These are phyloP conservation scores for Diospyros lotus DNA, from an alignment of 148 eudicot genomes.

Conservation along the genomic window DNA sequence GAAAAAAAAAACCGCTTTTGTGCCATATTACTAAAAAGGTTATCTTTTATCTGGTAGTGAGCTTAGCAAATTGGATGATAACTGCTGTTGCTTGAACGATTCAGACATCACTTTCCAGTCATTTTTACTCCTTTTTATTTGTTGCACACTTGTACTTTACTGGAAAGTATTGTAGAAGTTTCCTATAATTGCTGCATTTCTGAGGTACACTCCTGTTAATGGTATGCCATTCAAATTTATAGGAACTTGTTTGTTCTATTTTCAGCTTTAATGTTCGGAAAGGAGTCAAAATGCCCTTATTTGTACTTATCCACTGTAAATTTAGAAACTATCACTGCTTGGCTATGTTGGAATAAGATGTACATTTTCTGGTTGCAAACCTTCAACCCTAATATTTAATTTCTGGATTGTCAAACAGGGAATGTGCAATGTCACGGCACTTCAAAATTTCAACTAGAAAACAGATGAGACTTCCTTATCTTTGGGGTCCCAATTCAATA, in stretches of 20 bases:
- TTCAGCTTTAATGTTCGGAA: background rate
- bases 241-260: background rate
- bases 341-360: background rate
- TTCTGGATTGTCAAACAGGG: background rate
- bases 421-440: background rate
- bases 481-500: background rate
- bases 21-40: background rate
- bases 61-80: background rate
- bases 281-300: too few species aligned
- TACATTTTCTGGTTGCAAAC: background rate
- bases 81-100: background rate
- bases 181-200: background rate
- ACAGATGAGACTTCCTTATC: background rate
- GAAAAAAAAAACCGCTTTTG: background rate
- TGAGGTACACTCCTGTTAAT: background rate
- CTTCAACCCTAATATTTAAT: background rate
- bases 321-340: background rate
- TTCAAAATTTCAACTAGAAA: background rate
- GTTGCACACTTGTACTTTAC: background rate
- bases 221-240: background rate
- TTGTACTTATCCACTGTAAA: background rate
- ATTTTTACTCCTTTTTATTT: background rate
- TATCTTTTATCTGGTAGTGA: background rate
- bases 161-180: background rate
- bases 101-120: background rate